phyloP scores from a whole-genome alignment of 1,284 basidiomycete genomes.

The Ganoderma leucocontextum region DNA sequence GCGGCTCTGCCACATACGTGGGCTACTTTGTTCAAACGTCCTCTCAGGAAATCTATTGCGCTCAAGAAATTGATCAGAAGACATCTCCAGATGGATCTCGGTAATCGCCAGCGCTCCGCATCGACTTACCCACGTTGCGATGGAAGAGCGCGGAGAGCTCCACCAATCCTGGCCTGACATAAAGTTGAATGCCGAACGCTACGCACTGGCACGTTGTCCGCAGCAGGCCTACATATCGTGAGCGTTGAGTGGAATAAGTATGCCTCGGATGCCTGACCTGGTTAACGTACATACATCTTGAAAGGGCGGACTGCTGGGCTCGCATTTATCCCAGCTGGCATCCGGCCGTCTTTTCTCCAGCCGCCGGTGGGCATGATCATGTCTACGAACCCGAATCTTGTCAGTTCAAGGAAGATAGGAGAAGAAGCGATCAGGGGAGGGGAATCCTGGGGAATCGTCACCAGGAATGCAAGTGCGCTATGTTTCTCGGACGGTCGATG shows the following conservation, averaged over 20 bases:
- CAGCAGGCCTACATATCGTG: neutral
- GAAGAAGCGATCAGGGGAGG: neutral
- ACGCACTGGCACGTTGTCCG: neutral
- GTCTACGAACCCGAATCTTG: neutral
- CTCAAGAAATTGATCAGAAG: slow-evolving; percentile 23
- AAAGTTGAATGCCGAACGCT: slow-evolving; percentile 1
- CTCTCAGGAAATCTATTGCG: slow-evolving; percentile 14
- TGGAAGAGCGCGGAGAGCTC: neutral
- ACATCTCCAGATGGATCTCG: slow-evolving; percentile 19
- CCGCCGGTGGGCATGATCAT: neutral
- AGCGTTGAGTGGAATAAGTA: neutral
- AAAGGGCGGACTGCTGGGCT: neutral
- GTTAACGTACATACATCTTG: neutral
- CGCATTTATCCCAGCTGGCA: neutral
- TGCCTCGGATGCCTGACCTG: neutral
- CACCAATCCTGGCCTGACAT: neutral
- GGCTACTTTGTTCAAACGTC: slow-evolving; percentile 27
- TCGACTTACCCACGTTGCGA: neutral
- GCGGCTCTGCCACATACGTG: slow-evolving; percentile 15
- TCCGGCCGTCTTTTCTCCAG: neutral
- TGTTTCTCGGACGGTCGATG: neutral
- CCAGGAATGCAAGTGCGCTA: neutral
- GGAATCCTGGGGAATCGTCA: neutral
- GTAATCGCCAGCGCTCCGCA: slow-evolving; percentile 6
- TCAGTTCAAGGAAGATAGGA: neutral